Base-by-base conservation (phyloP, 2,329 filamentous ascomycete species). In the Xylaria sp. region DNA sequence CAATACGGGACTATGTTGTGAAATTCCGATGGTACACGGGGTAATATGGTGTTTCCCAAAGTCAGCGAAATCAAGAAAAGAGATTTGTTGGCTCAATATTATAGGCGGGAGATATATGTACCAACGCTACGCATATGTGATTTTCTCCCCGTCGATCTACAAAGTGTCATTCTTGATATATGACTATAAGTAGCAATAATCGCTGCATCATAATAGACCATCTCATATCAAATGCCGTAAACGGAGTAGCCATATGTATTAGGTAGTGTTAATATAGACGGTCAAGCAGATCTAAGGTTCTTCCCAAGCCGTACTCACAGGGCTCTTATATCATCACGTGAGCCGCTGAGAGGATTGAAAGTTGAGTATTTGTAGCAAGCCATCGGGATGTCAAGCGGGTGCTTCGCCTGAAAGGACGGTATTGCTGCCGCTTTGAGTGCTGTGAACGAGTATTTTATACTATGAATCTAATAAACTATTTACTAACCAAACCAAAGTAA, bases 21-120 rank as follows among this genome's bases (percentile, higher is more conserved):
- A 31, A 58, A 62, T 57, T 31, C 57, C 42, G 38, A 48, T 26
- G 26, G 53, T 61, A 56, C 49, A 63, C 48, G 46, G 15, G n/a
- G 13, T 40, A 51, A 53, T 62, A 56, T 31, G 42, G 54, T 66
- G 57, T 36, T 38, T 42, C 49, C 42, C 40, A 36, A 51, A 42
- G 54, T 58, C 51, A 44, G 40, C 40, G 26, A 51, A 42, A 46
- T 58, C 51, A 44, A 51, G 33, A 20, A 57, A 40, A 40, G 11
- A 28, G 15, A 40, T 31, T 23, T 58, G 59, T 46, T 67, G 59
- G 59, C 46, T 58, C 26, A 28, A n/a, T 33, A 23, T 28, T 33
- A 53, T 60, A 62, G 58, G 64, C 15, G 23, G 33, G 42, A 49
- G 23, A 33, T 15, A 38, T 57, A 13, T 33, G 40, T 20, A 23